Evolutionary conservation across 73 alveolate species (phyloP).

Genomic region (Effrenium voratum): DNA sequence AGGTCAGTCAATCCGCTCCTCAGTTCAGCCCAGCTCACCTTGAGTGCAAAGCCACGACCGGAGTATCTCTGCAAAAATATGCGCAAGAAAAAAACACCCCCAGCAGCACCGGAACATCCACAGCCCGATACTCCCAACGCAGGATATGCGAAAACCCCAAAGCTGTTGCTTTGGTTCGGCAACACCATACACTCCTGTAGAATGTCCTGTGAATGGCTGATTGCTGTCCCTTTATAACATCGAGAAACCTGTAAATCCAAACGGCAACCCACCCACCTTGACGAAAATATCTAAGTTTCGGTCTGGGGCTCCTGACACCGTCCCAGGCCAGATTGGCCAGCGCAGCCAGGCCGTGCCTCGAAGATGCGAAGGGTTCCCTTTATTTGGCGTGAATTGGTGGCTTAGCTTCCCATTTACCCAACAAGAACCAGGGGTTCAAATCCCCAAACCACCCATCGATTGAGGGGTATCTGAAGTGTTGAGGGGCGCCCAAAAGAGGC

Average conservation of each 20-base stretch:
- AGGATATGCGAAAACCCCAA: no score
- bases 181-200: no score
- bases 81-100: no score
- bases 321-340: constrained; percentile 80
- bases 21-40: no score
- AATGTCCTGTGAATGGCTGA: no score
- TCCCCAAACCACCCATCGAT: background rate
- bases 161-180: background rate
- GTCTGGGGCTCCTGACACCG: background rate
- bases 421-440: background rate
- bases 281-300: background rate
- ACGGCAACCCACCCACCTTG: background rate
- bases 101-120: no score
- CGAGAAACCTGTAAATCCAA: background rate
- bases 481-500: background rate
- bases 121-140: no score
- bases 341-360: constrained; percentile 74
- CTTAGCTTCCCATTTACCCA: background rate
- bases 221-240: no score
- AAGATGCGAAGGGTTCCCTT: background rate
- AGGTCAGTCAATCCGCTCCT: no score
- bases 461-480: background rate
- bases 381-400: no score
- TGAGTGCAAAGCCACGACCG: no score
- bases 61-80: no score